Percentiles rank a stretch among this genome's conserved stretches.
phyloP scores from a whole-genome alignment of 2,329 filamentous ascomycete genomes.

The Botrytis elliptica region DNA sequence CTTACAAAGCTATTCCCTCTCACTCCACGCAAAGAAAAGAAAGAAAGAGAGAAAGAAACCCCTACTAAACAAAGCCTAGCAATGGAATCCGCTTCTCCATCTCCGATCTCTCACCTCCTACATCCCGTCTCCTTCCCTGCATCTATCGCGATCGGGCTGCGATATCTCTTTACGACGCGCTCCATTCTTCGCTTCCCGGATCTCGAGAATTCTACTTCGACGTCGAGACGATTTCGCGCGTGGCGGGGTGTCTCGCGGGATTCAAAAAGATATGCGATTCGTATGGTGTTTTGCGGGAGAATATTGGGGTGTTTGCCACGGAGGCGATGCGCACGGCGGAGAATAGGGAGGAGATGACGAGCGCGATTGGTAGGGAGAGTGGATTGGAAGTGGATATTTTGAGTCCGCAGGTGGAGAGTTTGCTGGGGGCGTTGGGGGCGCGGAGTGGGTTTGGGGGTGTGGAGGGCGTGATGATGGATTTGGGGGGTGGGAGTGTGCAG shows the following conservation, averaged over 20 bases:
- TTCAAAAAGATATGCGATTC: constrained; percentile 71
- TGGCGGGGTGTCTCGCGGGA: constrained; percentile 63
- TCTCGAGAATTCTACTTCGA: constrained; percentile 46
- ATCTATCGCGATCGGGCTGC: constrained; percentile 74
- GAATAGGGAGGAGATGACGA: constrained; percentile 69
- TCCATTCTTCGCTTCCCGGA: constrained; percentile 51
- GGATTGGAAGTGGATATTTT: constrained; percentile 72
- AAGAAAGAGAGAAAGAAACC: not conserved
- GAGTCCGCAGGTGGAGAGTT: constrained; percentile 76
- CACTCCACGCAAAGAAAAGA: too few species aligned
- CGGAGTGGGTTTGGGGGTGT: constrained; percentile 70
- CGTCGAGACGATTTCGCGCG: constrained; percentile 58
- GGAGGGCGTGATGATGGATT: constrained; percentile 80
- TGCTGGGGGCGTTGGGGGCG: constrained; percentile 80
- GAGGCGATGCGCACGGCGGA: constrained; percentile 81
- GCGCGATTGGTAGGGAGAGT: constrained; percentile 59
- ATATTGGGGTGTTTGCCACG: constrained; percentile 78
- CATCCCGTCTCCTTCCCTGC: constrained; percentile 70
- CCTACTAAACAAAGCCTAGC: constrained; percentile 45
- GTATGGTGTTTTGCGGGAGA: constrained; percentile 62
- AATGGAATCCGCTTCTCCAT: constrained; percentile 95
- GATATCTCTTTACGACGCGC: constrained; percentile 85
- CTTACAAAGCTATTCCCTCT: too few species aligned
- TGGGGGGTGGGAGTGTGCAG: constrained; percentile 71
- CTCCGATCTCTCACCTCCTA: constrained; percentile 71